phyloP scores from a whole-genome alignment of 306 rosid genomes.

The Vigna hirtella region DNA sequence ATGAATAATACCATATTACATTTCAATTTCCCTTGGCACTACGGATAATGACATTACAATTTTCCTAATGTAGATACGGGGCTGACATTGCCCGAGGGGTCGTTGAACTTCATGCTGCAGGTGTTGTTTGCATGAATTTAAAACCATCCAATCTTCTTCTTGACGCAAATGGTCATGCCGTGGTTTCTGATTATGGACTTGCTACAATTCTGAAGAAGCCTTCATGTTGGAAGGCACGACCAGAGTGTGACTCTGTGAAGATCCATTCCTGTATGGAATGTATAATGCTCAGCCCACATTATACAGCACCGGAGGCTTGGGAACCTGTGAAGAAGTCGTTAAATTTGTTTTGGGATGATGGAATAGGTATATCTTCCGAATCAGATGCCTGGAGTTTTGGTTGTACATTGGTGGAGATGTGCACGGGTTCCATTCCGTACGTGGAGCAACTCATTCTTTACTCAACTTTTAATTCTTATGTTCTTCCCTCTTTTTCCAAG shows the following conservation, averaged over 20 bases:
- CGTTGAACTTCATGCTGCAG: conserved; percentile 98
- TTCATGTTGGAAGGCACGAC: conserved; percentile 83
- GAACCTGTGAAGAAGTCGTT: conserved; percentile 93
- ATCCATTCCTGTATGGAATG: conserved; percentile 98
- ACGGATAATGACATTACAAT: conserved; percentile 41
- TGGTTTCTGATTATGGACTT: conserved; percentile 97
- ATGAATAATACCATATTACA: conserved; percentile 25
- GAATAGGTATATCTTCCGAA: conserved; percentile 91
- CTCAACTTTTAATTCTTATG: conserved; percentile 42
- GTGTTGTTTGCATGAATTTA: conserved; percentile 95
- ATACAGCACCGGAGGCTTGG: conserved; percentile 99
- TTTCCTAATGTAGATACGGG: conserved; percentile 79
- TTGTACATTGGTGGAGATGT: conserved; percentile 99
- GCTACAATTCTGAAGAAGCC: conserved; percentile 94
- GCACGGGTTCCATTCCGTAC: conserved; percentile 99
- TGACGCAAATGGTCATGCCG: conserved; percentile 84
- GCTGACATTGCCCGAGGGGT: conserved; percentile 98
- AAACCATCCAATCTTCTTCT: conserved; percentile 98
- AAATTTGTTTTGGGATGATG: conserved; percentile 96
- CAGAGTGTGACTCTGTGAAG: conserved; percentile 81
- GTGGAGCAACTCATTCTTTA: conserved; percentile 62
- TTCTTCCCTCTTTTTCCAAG: conserved; percentile 39
- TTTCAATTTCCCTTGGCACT: conserved; percentile 16
- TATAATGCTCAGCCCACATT: conserved; percentile 96
- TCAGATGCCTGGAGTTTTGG: conserved; percentile 99